phyloP scores from a whole-genome alignment of 2,329 filamentous ascomycete genomes.

The Aureobasidium sp. region DNA sequence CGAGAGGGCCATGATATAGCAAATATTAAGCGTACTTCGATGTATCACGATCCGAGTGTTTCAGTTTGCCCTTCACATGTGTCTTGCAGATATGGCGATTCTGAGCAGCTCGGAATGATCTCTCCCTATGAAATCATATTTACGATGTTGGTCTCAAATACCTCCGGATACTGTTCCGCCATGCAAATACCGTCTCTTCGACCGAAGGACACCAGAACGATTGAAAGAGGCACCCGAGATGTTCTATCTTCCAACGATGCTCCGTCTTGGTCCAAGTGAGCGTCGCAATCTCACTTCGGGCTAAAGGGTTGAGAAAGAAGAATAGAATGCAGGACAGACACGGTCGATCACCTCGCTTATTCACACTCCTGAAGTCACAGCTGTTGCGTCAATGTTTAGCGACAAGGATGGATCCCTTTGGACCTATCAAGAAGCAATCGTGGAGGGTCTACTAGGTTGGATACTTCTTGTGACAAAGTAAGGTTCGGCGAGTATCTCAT shows the following conservation, averaged over 20 bases:
- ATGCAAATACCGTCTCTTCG: neutral
- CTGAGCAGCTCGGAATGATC: neutral
- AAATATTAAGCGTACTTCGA: neutral
- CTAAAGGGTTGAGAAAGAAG: neutral
- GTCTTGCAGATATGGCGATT: neutral
- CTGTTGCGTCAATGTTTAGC: slow-evolving; percentile 2
- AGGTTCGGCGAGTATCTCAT: neutral
- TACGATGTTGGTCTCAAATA: neutral
- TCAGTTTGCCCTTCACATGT: neutral
- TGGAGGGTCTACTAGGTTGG: neutral
- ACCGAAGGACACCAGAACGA: neutral
- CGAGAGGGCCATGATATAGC: neutral
- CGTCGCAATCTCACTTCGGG: neutral
- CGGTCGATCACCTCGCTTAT: neutral
- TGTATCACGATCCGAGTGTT: neutral
- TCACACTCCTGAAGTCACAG: neutral
- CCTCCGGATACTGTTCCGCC: neutral
- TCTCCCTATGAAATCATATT: neutral
- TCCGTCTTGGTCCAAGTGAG: neutral
- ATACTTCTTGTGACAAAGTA: neutral
- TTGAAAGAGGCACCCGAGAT: neutral
- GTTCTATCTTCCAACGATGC: neutral
- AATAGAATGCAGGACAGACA: neutral
- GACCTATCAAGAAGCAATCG: neutral
- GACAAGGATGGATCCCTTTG: neutral